These are phyloP conservation scores for Dacryopinax spathularia DNA, from an alignment of 768 basidiomycete genomes.

Conservation along the genomic window DNA sequence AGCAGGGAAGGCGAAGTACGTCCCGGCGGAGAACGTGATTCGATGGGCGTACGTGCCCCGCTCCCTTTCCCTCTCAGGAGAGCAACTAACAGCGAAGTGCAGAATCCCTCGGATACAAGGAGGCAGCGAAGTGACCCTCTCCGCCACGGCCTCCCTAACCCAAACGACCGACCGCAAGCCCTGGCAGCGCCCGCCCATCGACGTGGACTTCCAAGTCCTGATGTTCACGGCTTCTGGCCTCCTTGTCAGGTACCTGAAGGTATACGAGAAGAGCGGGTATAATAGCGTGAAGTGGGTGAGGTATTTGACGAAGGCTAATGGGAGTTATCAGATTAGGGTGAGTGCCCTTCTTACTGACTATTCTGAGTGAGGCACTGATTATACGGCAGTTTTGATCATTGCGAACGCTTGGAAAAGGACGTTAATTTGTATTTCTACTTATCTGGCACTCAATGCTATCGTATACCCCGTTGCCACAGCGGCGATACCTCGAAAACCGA, in stretches of 20 bases:
- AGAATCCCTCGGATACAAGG: slow-evolving; percentile 90
- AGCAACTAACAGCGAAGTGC: background rate
- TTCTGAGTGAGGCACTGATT: background rate
- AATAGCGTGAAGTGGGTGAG: slow-evolving; percentile 93
- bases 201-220: slow-evolving; percentile 95
- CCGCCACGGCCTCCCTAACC: slow-evolving; percentile 68
- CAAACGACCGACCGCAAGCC: slow-evolving; percentile 85
- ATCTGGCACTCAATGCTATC: too few relatives aligned
- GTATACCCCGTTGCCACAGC: too few relatives aligned
- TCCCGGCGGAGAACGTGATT: slow-evolving; percentile 87
- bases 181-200: slow-evolving; percentile 96
- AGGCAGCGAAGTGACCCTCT: slow-evolving; percentile 75
- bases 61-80: background rate
- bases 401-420: too few relatives aligned
- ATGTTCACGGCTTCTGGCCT: slow-evolving; percentile 98
- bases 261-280: slow-evolving; percentile 92
- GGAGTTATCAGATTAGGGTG: slow-evolving; percentile 86
- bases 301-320: slow-evolving; percentile 86
- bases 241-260: slow-evolving; percentile 92
- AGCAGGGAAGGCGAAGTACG: slow-evolving; percentile 92
- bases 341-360: slow-evolving; percentile 24
- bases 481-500: too few relatives aligned
- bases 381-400: background rate
- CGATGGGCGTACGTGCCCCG: slow-evolving; percentile 78
- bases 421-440: too few relatives aligned